Conservation (phyloP, 2,329 filamentous ascomycete species). For the Fusarium falciforme region DNA sequence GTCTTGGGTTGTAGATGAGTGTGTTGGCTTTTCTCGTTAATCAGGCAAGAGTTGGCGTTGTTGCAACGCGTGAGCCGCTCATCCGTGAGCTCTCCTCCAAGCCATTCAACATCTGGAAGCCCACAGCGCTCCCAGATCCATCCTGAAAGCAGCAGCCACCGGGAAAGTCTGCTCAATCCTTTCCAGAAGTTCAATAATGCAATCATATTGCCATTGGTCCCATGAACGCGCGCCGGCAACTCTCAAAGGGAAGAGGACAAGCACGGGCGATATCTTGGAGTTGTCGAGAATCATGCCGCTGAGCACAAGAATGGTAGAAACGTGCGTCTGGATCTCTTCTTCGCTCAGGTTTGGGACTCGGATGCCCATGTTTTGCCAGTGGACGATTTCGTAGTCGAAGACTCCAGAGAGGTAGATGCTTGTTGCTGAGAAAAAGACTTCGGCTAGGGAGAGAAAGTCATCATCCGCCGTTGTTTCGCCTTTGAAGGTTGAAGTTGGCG, state of each 20-base stretch:
- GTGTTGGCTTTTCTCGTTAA: fast-evolving
- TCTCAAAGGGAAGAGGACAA: conserved; percentile 50
- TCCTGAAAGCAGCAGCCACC: conserved; percentile 41
- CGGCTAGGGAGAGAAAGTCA: conserved; percentile 35
- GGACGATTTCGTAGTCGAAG: conserved; percentile 50
- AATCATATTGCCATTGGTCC: conserved; percentile 34
- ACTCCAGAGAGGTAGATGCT: conserved; percentile 53
- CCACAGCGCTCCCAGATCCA: conserved; percentile 40
- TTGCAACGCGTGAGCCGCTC: not conserved
- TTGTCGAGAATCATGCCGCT: conserved; percentile 25
- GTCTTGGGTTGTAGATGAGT: not conserved
- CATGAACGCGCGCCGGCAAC: conserved; percentile 49
- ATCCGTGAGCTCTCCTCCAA: not conserved
- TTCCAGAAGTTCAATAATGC: conserved; percentile 33
- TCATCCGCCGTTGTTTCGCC: fast-evolving
- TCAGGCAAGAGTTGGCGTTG: not conserved
- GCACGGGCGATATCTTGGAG: conserved; percentile 44
- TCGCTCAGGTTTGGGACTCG: conserved; percentile 36
- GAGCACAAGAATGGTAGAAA: conserved; percentile 39
- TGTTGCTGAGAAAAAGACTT: conserved; percentile 46
- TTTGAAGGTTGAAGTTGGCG: fast-evolving
- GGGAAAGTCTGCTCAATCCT: conserved; percentile 39
- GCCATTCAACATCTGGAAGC: not conserved
- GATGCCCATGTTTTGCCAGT: conserved; percentile 44
- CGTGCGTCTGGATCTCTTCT: conserved; percentile 37